phyloP scores from a whole-genome alignment of 2,329 filamentous ascomycete species.

The Cladobotryum mycophilum region DNA sequence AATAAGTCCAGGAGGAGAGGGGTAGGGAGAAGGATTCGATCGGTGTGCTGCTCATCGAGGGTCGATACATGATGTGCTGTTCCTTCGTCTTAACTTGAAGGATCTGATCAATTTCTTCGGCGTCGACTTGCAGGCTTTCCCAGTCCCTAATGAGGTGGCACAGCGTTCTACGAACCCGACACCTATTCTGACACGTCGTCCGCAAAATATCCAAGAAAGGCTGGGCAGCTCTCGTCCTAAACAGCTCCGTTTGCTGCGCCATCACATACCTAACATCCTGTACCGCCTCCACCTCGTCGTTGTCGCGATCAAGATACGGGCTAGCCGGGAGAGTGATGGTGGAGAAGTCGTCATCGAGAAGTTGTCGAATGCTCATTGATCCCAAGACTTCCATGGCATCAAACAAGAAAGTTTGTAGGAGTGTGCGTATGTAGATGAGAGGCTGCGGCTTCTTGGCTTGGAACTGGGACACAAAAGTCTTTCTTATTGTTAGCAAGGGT shows the following conservation, averaged over 20 bases:
- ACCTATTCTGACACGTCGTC: conserved; percentile 82
- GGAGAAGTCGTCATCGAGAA: conserved; percentile 77
- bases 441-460: conserved; percentile 77
- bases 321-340: conserved; percentile 68
- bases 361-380: conserved; percentile 60
- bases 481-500: background rate
- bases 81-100: conserved; percentile 58
- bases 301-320: conserved; percentile 62
- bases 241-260: conserved; percentile 65
- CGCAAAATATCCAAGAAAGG: conserved; percentile 80
- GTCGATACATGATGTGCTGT: conserved; percentile 46
- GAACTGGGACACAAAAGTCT: conserved; percentile 70
- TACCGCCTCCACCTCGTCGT: conserved; percentile 69
- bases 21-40: conserved; percentile 60
- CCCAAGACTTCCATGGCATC: conserved; percentile 65
- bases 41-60: conserved; percentile 28
- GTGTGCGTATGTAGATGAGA: conserved; percentile 72
- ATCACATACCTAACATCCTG: conserved; percentile 69
- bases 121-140: conserved; percentile 76
- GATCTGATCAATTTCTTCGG: conserved; percentile 67
- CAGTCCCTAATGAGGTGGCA: conserved; percentile 78
- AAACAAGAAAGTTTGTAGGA: conserved; percentile 71
- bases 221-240: conserved; percentile 55
- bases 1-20: conserved; percentile 81
- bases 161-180: conserved; percentile 81